phyloP scores from a whole-genome alignment of 2,329 filamentous ascomycete genomes.

The Claviceps sorghi region DNA sequence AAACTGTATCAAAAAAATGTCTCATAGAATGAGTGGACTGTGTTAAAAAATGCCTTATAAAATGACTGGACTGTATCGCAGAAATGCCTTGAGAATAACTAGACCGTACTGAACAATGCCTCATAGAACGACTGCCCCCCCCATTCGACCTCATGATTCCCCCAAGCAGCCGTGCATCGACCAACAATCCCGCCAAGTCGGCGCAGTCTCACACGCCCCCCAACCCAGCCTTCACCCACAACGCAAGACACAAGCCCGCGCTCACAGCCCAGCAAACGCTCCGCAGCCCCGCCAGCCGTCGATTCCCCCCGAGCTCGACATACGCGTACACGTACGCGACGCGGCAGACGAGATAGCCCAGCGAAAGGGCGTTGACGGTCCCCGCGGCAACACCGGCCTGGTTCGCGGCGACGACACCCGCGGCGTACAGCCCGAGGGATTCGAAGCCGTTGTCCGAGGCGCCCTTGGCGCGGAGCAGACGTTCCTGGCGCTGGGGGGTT shows the following conservation, averaged over 20 bases:
- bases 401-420: constrained; percentile 31
- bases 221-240: constrained; percentile 28
- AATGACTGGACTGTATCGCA: no score
- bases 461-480: constrained; percentile 37
- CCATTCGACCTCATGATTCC: no score
- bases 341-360: constrained; percentile 26
- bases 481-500: constrained; percentile 37
- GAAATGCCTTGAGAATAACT: no score
- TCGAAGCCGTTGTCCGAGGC: constrained; percentile 30
- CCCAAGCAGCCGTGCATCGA: no score
- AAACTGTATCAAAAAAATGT: no score
- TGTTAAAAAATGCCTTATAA: no score
- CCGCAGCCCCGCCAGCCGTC: constrained; percentile 21
- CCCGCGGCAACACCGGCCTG: constrained; percentile 22
- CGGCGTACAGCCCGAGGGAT: constrained; percentile 28
- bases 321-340: constrained; percentile 28
- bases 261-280: constrained; percentile 24
- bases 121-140: no score
- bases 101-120: no score
- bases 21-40: no score
- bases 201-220: neutral
- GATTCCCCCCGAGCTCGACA: constrained; percentile 27
- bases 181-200: no score
- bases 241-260: constrained; percentile 16
- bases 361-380: constrained; percentile 25